Evolutionary conservation across 2,329 filamentous ascomycete species (phyloP), one percentile per base, ranked within the genome.

Genomic region (Coleophoma crateriformis): DNA sequence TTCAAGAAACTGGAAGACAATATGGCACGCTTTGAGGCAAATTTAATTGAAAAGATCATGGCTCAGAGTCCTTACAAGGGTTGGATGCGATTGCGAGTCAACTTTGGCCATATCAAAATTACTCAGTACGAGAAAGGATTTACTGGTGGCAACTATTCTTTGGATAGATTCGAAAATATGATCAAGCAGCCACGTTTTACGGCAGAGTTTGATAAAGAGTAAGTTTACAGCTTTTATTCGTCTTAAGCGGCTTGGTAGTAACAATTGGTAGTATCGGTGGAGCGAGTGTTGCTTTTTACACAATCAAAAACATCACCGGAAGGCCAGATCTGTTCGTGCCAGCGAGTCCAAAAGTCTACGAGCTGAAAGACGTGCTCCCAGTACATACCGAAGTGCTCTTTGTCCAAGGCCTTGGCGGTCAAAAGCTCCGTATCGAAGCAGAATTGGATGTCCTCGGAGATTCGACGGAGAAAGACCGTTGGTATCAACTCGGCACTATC

Each of bases 71-170:
- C 54, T 13, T 27, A 61, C 3, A 60, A 57, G 33, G 52, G 50
- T 22, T 56, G 57, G 54, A 63, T 65, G 61, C 53, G 55, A 33
- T 63, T 67, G 60, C 55, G 64, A 17, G 53, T 66, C 7, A 54
- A 62, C 33, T 64, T 65, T 48, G 64, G 63, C 14, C 54, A 61
- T 38, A 33, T 61, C 8, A 46, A 54, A 32, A 46, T 67, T 1
- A 50, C 27, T 14, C 47, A 52, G 12, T 63, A 55, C 40, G 55
- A 46, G 12, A 50, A 49, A 15, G 49, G 46, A 4, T 60, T 64
- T 37, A 17, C 19, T 14, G 40, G 54, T 10, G 41, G 34, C 7
- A 33, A 54, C 11, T 54, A 52, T 32, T 32, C 45, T 6, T 61
- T 59, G 33, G 37, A 54, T 14, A 46, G 54, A 2, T 64, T 67